Conservation (phyloP, 2,329 filamentous ascomycete species). For the Phyllosticta citriasiana region DNA sequence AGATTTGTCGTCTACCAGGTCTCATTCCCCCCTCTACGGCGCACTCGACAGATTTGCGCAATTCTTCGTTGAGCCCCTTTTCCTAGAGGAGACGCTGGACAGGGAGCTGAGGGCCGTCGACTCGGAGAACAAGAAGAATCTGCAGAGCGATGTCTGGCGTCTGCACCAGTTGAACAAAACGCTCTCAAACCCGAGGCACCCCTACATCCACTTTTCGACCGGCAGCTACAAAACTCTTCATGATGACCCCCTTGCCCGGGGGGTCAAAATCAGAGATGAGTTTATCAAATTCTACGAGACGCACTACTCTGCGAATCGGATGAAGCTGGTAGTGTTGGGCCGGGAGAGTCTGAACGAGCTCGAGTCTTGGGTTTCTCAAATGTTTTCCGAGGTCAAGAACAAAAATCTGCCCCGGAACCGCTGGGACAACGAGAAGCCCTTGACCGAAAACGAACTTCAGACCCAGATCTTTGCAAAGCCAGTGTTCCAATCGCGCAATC, state of each 20-base stretch:
- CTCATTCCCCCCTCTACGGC: constrained; percentile 58
- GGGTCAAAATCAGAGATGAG: constrained; percentile 76
- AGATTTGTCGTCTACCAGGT: constrained; percentile 27
- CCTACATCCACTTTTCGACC: constrained; percentile 84
- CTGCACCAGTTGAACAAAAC: constrained; percentile 81
- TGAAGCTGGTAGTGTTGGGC: constrained; percentile 84
- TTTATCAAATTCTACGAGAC: constrained; percentile 87
- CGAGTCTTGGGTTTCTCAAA: constrained; percentile 71
- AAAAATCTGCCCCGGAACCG: constrained; percentile 62
- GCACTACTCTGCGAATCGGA: constrained; percentile 85
- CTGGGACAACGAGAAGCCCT: constrained; percentile 55
- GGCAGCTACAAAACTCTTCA: constrained; percentile 81
- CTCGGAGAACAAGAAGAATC: constrained; percentile 95
- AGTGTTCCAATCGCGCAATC: constrained; percentile 73
- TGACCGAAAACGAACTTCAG: constrained; percentile 49
- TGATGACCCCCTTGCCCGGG: constrained; percentile 65
- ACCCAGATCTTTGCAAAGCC: constrained; percentile 81
- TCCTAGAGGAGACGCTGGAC: constrained; percentile 74
- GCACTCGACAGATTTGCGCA: constrained; percentile 86
- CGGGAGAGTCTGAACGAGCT: constrained; percentile 72
- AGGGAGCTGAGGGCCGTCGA: constrained; percentile 82
- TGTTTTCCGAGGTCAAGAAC: constrained; percentile 74
- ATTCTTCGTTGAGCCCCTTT: constrained; percentile 84
- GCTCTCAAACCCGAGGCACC: constrained; percentile 77
- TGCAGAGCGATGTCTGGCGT: constrained; percentile 83